phyloP scores from a whole-genome alignment of 139 green algal genomes.

The Trebouxia sp. region DNA sequence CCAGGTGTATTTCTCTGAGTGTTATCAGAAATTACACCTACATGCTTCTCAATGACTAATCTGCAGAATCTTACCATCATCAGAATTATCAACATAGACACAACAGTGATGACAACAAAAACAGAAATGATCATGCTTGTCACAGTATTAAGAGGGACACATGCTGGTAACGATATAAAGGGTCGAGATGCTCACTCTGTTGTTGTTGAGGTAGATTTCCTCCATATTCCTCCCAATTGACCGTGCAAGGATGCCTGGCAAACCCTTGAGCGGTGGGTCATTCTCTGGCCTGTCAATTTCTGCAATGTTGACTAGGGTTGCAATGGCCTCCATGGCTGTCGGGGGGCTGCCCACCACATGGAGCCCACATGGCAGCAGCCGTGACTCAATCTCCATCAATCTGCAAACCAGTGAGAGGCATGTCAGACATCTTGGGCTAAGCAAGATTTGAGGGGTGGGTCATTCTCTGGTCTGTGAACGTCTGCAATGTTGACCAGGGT shows the following conservation, averaged over 20 bases:
- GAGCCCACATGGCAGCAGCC: constrained; percentile 97
- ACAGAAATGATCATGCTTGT: too few species aligned
- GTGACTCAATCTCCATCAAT: constrained; percentile 99
- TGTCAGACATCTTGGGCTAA: too few species aligned
- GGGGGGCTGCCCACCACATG: constrained; percentile 93
- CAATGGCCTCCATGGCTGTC: constrained; percentile 92
- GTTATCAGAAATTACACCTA: too few species aligned
- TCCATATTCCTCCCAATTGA: constrained; percentile 91
- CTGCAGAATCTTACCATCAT: too few species aligned
- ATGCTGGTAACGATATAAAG: not conserved
- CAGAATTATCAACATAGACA: too few species aligned
- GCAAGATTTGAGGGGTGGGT: constrained; percentile 49
- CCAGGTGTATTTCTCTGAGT: too few species aligned
- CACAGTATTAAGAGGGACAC: too few species aligned
- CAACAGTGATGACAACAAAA: too few species aligned
- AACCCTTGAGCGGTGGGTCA: constrained; percentile 79
- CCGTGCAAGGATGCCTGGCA: constrained; percentile 89
- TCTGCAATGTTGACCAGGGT: constrained; percentile 98
- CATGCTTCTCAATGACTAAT: too few species aligned
- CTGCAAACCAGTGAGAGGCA: constrained; percentile 3
- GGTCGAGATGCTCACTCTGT: constrained; percentile 45
- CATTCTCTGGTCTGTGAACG: constrained; percentile 88
- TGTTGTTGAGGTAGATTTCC: constrained; percentile 87
- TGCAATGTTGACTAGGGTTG: constrained; percentile 98
- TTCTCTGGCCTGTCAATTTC: constrained; percentile 92